These are phyloP conservation scores for Cynanchum wilfordii DNA, from an alignment of 257 asterid genomes.

Conservation along the genomic window DNA sequence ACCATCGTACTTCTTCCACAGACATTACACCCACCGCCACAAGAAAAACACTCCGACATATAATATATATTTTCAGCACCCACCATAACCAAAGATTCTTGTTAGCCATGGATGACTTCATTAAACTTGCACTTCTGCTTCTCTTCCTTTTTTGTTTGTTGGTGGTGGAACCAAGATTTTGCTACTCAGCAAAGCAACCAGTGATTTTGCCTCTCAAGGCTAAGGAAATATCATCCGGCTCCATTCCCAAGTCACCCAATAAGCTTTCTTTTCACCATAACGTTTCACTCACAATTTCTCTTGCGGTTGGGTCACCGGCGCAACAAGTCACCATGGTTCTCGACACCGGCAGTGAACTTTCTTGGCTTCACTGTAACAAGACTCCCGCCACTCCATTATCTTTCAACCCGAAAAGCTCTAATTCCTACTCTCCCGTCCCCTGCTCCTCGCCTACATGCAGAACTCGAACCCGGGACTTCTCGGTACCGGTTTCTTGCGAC, in stretches of 20 bases:
- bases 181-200: constrained; percentile 22
- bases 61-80: not conserved
- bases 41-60: not conserved
- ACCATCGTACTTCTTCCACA: not conserved
- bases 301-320: constrained; percentile 72
- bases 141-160: constrained; percentile 20
- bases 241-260: constrained; percentile 37
- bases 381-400: constrained; percentile 31
- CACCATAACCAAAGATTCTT: not conserved
- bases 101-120: constrained; percentile 25
- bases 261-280: constrained; percentile 67
- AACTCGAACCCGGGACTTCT: constrained; percentile 53
- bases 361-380: constrained; percentile 67
- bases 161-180: constrained; percentile 21
- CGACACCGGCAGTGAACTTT: constrained; percentile 87
- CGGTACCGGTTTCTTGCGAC: constrained; percentile 71
- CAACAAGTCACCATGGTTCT: constrained; percentile 78
- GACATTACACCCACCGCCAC: not conserved
- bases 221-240: constrained; percentile 21
- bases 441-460: constrained; percentile 65
- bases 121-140: constrained; percentile 6
- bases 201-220: constrained; percentile 43
- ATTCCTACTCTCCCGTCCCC: constrained; percentile 51
- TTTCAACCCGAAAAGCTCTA: constrained; percentile 46
- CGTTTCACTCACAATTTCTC: constrained; percentile 55